phyloP scores from a whole-genome alignment of 805 yeast species.

The Monosporozyma siamensis region DNA sequence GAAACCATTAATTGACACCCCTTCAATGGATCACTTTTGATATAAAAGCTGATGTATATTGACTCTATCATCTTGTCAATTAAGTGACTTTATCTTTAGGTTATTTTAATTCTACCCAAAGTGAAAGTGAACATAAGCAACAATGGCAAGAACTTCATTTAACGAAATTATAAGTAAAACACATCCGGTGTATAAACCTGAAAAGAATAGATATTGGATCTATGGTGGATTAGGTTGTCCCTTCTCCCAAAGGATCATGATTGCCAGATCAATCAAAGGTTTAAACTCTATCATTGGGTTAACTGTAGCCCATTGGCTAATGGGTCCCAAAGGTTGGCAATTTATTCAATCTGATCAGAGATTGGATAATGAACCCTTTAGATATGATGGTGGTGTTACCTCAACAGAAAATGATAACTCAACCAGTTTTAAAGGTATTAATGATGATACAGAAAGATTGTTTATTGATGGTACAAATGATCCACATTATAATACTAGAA shows the following conservation, averaged over 20 bases:
- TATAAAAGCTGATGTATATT: too few relatives aligned
- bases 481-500: constrained; percentile 45
- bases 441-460: constrained; percentile 14
- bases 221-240: constrained; percentile 91
- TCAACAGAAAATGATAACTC: constrained; percentile 11
- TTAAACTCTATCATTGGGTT: constrained; percentile 47
- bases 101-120: too few relatives aligned
- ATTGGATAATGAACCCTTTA: constrained; percentile 9
- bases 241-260: constrained; percentile 82
- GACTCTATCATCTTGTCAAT: too few relatives aligned
- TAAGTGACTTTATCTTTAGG: too few relatives aligned
- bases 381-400: constrained; percentile 17
- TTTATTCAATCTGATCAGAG: constrained; percentile 31
- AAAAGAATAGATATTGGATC: constrained; percentile 71
- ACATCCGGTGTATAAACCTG: constrained; percentile 61
- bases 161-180: constrained; percentile 42
- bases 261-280: constrained; percentile 67
- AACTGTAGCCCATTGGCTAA: constrained; percentile 81
- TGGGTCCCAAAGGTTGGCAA: constrained; percentile 86
- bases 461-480: constrained; percentile 42
- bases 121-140: background rate
- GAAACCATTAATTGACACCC: too few relatives aligned
- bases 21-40: too few relatives aligned
- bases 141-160: constrained; percentile 33
- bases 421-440: constrained; percentile 10